These are phyloP conservation scores for Linaria vulgaris DNA, from an alignment of 257 asterid species.

Conservation along the genomic window DNA sequence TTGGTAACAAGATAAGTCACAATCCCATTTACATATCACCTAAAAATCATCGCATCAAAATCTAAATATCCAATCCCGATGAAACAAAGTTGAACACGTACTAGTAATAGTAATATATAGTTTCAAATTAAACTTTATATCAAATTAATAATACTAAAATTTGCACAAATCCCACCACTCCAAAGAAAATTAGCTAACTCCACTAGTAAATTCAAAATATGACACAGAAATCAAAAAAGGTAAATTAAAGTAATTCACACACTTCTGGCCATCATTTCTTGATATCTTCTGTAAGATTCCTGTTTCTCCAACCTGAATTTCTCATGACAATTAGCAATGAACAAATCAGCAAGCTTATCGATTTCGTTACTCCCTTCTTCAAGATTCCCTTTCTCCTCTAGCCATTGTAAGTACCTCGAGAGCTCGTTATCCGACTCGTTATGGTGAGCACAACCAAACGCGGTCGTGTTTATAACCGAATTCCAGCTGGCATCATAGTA, in stretches of 20 bases:
- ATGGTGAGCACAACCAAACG: slow-evolving; percentile 22
- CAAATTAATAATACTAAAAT: slow-evolving; percentile 27
- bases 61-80: too few species aligned
- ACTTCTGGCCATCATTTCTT: slow-evolving; percentile 94
- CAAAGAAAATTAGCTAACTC: neutral
- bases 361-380: slow-evolving; percentile 46
- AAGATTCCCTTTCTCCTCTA: slow-evolving; percentile 54
- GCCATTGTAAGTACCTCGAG: slow-evolving; percentile 70
- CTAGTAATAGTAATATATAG: too few species aligned
- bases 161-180: slow-evolving; percentile 42
- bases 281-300: slow-evolving; percentile 74
- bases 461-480: slow-evolving; percentile 27
- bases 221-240: slow-evolving; percentile 8
- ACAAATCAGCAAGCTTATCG: slow-evolving; percentile 78
- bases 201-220: slow-evolving; percentile 16
- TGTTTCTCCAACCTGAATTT: slow-evolving; percentile 83
- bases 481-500: slow-evolving; percentile 66
- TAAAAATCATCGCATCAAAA: neutral
- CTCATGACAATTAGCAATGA: slow-evolving; percentile 78
- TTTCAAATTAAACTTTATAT: slow-evolving; percentile 24
- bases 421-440: slow-evolving; percentile 40
- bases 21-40: neutral
- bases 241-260: slow-evolving; percentile 32
- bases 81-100: neutral
- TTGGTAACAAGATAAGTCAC: neutral